Conservation (phyloP, 495 filamentous ascomycete genomes). For the Achaetomiella virescens region DNA sequence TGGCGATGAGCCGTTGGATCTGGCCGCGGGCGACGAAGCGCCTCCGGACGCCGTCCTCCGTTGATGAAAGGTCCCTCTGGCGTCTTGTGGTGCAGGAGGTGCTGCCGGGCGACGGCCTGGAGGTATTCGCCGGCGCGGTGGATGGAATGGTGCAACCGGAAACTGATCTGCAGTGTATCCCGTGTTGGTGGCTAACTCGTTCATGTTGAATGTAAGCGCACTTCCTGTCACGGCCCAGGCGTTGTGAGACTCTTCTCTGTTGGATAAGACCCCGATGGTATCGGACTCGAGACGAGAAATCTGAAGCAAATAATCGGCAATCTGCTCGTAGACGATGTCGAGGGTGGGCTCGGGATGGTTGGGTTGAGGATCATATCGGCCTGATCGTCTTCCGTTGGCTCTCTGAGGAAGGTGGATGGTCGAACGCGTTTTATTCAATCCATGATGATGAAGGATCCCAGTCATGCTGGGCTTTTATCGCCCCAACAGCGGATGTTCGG, state of each 20-base stretch:
- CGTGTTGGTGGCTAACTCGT: background rate
- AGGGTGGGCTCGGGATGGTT: background rate
- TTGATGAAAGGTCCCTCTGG: constrained; percentile 35
- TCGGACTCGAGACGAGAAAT: background rate
- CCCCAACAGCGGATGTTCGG: constrained; percentile 39
- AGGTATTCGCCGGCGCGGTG: background rate
- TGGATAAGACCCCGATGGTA: background rate
- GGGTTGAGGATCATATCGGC: background rate
- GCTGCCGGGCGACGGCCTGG: background rate
- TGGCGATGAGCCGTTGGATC: constrained; percentile 33
- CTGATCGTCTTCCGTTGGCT: background rate
- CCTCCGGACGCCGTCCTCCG: constrained; percentile 28
- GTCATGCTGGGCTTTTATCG: constrained; percentile 23
- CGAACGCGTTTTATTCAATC: constrained; percentile 25
- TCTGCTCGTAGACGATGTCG: constrained; percentile 2
- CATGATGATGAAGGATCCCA: constrained; percentile 15
- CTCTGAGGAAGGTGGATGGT: background rate
- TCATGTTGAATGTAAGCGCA: constrained; percentile 1
- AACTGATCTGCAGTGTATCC: background rate
- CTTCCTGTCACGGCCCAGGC: background rate
- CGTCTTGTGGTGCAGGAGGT: constrained; percentile 1
- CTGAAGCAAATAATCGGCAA: background rate
- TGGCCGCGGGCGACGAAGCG: constrained; percentile 37
- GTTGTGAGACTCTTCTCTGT: background rate
- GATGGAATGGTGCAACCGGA: background rate